Evolutionary conservation across 106 monocot genomes (phyloP).

Genomic region (Acanthochlamys bracteata): DNA sequence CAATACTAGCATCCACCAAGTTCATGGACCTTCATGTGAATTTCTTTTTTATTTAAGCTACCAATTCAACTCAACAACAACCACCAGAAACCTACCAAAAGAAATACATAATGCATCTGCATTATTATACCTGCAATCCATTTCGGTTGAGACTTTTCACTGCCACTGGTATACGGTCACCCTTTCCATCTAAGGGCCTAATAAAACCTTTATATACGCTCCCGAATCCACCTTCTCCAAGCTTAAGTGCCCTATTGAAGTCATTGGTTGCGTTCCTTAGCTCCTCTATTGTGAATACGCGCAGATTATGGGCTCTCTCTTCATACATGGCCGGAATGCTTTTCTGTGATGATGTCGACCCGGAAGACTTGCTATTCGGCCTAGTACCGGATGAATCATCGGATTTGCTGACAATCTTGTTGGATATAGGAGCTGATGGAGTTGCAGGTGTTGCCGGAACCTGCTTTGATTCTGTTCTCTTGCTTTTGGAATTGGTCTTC

Average conservation of each 20-base stretch:
- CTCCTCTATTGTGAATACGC: slow-evolving; percentile 32
- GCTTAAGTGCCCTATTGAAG: slow-evolving; percentile 38
- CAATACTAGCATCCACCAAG: too few species aligned
- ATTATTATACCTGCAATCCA: slow-evolving; percentile 29
- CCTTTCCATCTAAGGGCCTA: slow-evolving; percentile 20
- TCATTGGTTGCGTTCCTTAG: slow-evolving; percentile 38
- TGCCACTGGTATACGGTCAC: slow-evolving; percentile 24
- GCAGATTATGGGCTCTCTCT: slow-evolving; percentile 27
- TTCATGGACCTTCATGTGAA: too few species aligned
- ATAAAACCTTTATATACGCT: slow-evolving; percentile 44
- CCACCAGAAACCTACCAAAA: background rate
- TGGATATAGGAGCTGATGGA: slow-evolving; percentile 8
- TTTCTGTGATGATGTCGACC: slow-evolving; percentile 27
- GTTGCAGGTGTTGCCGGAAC: slow-evolving; percentile 6
- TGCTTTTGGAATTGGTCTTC: slow-evolving; percentile 8
- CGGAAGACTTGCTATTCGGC: slow-evolving; percentile 35
- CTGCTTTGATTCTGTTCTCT: background rate
- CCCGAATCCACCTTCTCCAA: slow-evolving; percentile 61
- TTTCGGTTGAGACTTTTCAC: slow-evolving; percentile 42
- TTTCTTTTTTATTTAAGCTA: too few species aligned
- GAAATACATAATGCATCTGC: background rate
- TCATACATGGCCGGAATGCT: slow-evolving; percentile 44
- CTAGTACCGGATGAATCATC: slow-evolving; percentile 13
- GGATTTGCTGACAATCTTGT: slow-evolving; percentile 16
- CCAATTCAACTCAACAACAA: background rate